A percentile compares a stretch with the other conserved stretches of the same genome.
Evolutionary conservation across 768 basidiomycete species (phyloP).

Genomic region (Royoungia palumana): DNA sequence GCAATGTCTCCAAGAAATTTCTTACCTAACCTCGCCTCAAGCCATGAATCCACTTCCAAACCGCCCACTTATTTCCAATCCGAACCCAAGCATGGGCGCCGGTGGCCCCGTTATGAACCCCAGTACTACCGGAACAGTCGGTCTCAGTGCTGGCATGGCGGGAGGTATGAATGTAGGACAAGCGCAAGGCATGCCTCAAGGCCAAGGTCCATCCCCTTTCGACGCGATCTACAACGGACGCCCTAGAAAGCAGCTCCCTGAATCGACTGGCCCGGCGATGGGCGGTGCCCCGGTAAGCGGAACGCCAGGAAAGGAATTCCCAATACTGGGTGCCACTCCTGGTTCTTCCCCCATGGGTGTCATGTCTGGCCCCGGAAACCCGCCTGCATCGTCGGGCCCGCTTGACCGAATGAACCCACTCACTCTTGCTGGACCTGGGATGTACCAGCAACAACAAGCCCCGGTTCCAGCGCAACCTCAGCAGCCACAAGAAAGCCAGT

Average conservation of each 20-base stretch:
- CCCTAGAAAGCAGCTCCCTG: constrained; percentile 77
- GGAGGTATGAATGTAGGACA: constrained; percentile 17
- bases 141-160: constrained; percentile 7
- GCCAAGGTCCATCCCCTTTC: constrained; percentile 45
- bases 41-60: constrained; percentile 96
- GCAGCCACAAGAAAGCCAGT: constrained; percentile 32
- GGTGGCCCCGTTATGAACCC: constrained; percentile 21
- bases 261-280: constrained; percentile 38
- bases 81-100: constrained; percentile 30
- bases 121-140: constrained; percentile 9
- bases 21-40: constrained; percentile 94
- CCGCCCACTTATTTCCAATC: constrained; percentile 63
- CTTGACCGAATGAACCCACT: constrained; percentile 53
- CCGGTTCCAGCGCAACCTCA: constrained; percentile 26
- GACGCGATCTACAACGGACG: constrained; percentile 78
- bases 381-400: constrained; percentile 45
- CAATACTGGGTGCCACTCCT: constrained; percentile 50
- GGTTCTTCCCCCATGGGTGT: constrained; percentile 35
- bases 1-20: constrained; percentile 98
- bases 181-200: constrained; percentile 17
- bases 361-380: constrained; percentile 50
- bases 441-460: constrained; percentile 38
- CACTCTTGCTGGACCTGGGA: constrained; percentile 28
- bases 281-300: constrained; percentile 39
- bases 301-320: constrained; percentile 55